These are phyloP conservation scores for Croton laevigatus DNA, from an alignment of 441 rosid species.

Conservation along the genomic window DNA sequence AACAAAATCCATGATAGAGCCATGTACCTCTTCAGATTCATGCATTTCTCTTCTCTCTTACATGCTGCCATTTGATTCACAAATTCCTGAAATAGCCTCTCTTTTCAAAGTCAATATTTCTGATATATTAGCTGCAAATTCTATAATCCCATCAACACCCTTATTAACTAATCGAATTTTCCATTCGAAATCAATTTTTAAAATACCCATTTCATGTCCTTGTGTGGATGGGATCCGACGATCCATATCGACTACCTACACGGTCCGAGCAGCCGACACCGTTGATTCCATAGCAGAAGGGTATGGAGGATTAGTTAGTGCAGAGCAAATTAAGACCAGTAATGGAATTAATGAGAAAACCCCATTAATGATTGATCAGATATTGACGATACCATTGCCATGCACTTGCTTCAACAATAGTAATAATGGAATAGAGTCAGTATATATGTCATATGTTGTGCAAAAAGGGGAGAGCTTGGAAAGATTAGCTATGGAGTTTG, in stretches of 20 bases:
- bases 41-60: constrained; percentile 32
- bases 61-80: constrained; percentile 20
- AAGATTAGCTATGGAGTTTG: neutral
- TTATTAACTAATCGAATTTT: constrained; percentile 7
- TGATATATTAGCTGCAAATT: constrained; percentile 25
- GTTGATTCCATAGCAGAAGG: constrained; percentile 21
- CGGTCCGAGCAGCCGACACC: constrained; percentile 21
- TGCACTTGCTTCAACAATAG: constrained; percentile 26
- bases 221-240: constrained; percentile 31
- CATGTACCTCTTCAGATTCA: constrained; percentile 28
- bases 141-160: neutral
- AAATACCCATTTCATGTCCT: constrained; percentile 31
- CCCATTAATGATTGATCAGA: constrained; percentile 18
- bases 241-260: constrained; percentile 16
- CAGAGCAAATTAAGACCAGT: constrained; percentile 14
- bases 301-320: constrained; percentile 27
- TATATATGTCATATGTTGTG: constrained; percentile 29
- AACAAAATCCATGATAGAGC: constrained; percentile 29
- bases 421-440: constrained; percentile 18
- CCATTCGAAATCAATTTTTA: constrained; percentile 5
- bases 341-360: constrained; percentile 9
- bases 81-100: constrained; percentile 26
- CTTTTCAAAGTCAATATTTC: constrained; percentile 18
- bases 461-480: constrained; percentile 14
- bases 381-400: constrained; percentile 22